A percentile compares a stretch with the other conserved stretches of the same genome.
Evolutionary conservation across 1,139 yeast genomes (phyloP).

Genomic region (Martiniozyma asiatica): DNA sequence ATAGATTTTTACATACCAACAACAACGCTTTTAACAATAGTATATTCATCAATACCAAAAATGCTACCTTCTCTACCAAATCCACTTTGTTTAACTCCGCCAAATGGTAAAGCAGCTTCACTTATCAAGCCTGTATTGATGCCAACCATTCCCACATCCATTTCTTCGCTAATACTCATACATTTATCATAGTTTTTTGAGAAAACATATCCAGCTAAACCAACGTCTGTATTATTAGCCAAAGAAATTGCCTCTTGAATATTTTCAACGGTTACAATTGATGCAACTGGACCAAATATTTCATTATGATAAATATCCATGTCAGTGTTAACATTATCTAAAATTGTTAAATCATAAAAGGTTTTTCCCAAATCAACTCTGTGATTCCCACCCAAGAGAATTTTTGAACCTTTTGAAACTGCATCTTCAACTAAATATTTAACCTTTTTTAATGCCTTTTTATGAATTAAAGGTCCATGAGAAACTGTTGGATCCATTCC

Average conservation of each 20-base stretch:
- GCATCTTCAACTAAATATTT: constrained; percentile 68
- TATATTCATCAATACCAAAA: constrained; percentile 66
- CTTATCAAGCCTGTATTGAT: constrained; percentile 65
- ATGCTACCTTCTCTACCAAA: constrained; percentile 76
- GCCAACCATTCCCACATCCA: constrained; percentile 76
- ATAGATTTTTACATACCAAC: constrained; percentile 1
- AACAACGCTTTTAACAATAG: constrained; percentile 50
- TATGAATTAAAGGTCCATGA: constrained; percentile 77
- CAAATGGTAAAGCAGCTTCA: constrained; percentile 66
- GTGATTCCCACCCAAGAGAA: constrained; percentile 54
- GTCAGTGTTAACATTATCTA: constrained; percentile 49
- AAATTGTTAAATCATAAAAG: constrained; percentile 68
- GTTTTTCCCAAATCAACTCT: constrained; percentile 57
- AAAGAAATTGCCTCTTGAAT: constrained; percentile 53
- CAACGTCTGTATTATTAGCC: constrained; percentile 63
- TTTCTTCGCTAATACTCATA: constrained; percentile 55
- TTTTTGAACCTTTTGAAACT: constrained; percentile 53
- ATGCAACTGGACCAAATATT: constrained; percentile 87
- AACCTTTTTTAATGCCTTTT: constrained; percentile 55
- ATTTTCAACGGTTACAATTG: constrained; percentile 50
- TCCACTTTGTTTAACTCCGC: constrained; percentile 72
- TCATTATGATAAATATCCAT: constrained; percentile 64
- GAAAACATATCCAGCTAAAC: constrained; percentile 74
- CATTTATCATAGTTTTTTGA: constrained; percentile 52
- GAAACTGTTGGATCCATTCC: constrained; percentile 58